Conservation (phyloP, 169 alveolate species). For the Perkinsus chesapeaki region DNA sequence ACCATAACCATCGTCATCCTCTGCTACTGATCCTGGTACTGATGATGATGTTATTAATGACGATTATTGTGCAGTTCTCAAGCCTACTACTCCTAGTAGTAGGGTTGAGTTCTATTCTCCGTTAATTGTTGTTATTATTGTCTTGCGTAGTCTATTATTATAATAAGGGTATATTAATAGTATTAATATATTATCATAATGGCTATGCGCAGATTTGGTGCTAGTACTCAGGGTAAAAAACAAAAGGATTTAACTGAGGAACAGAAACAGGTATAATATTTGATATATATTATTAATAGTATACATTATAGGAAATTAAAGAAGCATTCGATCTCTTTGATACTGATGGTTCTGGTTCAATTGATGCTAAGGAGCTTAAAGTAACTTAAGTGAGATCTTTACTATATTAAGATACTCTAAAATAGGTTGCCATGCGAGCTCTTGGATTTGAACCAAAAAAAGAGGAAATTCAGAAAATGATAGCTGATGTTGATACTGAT, state of each 20-base stretch:
- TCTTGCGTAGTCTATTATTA: no score
- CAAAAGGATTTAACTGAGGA: conserved; percentile 71
- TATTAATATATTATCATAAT: background rate
- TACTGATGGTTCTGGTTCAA: conserved; percentile 71
- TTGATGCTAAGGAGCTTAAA: conserved; percentile 89
- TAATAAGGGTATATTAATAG: no score
- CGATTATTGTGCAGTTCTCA: no score
- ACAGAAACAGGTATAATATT: conserved; percentile 50
- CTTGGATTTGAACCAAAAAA: conserved; percentile 95
- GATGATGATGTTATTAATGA: no score
- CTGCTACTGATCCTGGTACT: no score
- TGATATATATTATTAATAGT: background rate
- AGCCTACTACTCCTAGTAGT: no score
- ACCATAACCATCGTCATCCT: no score
- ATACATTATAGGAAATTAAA: conserved; percentile 62
- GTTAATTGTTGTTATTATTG: no score
- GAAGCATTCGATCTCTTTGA: conserved; percentile 95
- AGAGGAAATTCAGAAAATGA: conserved; percentile 68
- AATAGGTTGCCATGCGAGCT: conserved; percentile 89
- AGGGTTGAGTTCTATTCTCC: no score
- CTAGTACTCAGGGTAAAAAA: background rate
- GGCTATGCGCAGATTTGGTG: background rate
- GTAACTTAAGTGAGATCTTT: background rate
- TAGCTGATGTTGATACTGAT: conserved; percentile 40
- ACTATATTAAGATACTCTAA: background rate